Evolutionary conservation across 768 basidiomycete genomes (phyloP).

Genomic region (Termitomyces sp.): DNA sequence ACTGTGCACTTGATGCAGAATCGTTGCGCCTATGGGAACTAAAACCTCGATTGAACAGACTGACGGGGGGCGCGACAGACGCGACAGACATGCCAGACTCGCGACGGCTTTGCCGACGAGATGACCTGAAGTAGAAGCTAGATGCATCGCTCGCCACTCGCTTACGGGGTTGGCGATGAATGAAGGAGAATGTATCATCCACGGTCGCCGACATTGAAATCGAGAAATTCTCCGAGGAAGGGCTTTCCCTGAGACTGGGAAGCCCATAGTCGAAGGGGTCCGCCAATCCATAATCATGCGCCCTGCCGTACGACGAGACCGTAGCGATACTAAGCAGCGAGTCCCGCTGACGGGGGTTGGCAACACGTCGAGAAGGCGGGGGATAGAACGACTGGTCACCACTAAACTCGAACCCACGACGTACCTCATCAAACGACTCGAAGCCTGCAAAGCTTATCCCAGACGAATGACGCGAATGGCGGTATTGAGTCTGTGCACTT

Average conservation of each 20-base stretch:
- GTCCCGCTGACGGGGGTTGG: slow-evolving; percentile 40
- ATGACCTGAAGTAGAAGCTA: slow-evolving; percentile 66
- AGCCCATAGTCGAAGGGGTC: slow-evolving; percentile 76
- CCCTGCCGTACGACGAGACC: slow-evolving; percentile 71
- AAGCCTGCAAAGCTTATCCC: slow-evolving; percentile 65
- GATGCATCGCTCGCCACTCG: slow-evolving; percentile 74
- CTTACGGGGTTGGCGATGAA: slow-evolving; percentile 28
- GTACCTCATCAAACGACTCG: slow-evolving; percentile 73
- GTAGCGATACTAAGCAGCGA: slow-evolving; percentile 73
- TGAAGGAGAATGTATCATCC: slow-evolving; percentile 74
- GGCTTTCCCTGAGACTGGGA: slow-evolving; percentile 46
- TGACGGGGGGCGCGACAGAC: slow-evolving; percentile 60
- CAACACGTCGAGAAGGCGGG: slow-evolving; percentile 31
- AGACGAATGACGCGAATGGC: slow-evolving; percentile 41
- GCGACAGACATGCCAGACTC: slow-evolving; percentile 54
- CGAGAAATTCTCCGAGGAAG: slow-evolving; percentile 44
- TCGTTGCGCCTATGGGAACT: slow-evolving; percentile 47
- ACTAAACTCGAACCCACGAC: slow-evolving; percentile 72
- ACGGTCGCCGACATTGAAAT: slow-evolving; percentile 46
- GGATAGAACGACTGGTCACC: slow-evolving; percentile 62
- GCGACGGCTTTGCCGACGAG: slow-evolving; percentile 52
- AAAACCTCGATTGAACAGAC: slow-evolving; percentile 65
- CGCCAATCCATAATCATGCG: slow-evolving; percentile 50
- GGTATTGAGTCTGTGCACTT: slow-evolving; percentile 12
- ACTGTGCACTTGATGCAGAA: slow-evolving; percentile 53